A percentile compares a stretch with the other conserved stretches of the same genome.
Evolutionary conservation across 2,329 filamentous ascomycete species (phyloP).

Genomic region (Exophiala sp.): DNA sequence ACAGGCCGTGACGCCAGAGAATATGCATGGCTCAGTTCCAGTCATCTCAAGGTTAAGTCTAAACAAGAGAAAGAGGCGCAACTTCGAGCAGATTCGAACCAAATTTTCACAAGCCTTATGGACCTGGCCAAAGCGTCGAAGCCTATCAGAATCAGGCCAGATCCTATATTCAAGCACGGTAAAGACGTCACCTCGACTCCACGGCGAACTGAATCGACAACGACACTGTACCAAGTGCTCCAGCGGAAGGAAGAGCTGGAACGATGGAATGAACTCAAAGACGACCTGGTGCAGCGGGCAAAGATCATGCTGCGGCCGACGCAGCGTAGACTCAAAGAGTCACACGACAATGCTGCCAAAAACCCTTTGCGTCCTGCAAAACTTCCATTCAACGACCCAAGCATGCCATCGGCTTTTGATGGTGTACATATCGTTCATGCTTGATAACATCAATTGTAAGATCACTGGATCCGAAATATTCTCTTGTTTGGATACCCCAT

Average conservation of each 20-base stretch:
- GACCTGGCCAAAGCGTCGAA: slow-evolving; percentile 42
- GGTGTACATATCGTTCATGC: not conserved
- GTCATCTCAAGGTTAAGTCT: slow-evolving; percentile 11
- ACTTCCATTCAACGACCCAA: too few relatives aligned
- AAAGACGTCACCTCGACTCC: not conserved
- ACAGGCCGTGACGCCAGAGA: slow-evolving; percentile 29
- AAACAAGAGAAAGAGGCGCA: slow-evolving; percentile 27
- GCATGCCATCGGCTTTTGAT: not conserved
- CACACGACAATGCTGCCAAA: too few relatives aligned
- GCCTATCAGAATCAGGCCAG: slow-evolving; percentile 37
- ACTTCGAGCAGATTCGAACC: slow-evolving; percentile 40
- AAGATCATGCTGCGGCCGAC: slow-evolving; percentile 8
- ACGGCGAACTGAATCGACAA: slow-evolving; percentile 43
- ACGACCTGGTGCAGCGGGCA: slow-evolving; percentile 19
- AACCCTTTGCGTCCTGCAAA: too few relatives aligned
- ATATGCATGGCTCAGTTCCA: slow-evolving; percentile 43
- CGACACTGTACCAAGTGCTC: slow-evolving; percentile 42
- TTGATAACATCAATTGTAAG: not conserved
- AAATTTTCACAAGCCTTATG: slow-evolving; percentile 42
- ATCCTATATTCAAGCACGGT: not conserved
- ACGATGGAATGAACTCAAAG: slow-evolving; percentile 36
- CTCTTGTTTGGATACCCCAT: not conserved
- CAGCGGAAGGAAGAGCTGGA: slow-evolving; percentile 46
- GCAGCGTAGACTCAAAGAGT: not conserved
- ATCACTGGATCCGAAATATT: too few relatives aligned